Evolutionary conservation across 2,329 filamentous ascomycete species (phyloP), one percentile per base, ranked within the genome.

Genomic region (Keithomyces neogunnii): DNA sequence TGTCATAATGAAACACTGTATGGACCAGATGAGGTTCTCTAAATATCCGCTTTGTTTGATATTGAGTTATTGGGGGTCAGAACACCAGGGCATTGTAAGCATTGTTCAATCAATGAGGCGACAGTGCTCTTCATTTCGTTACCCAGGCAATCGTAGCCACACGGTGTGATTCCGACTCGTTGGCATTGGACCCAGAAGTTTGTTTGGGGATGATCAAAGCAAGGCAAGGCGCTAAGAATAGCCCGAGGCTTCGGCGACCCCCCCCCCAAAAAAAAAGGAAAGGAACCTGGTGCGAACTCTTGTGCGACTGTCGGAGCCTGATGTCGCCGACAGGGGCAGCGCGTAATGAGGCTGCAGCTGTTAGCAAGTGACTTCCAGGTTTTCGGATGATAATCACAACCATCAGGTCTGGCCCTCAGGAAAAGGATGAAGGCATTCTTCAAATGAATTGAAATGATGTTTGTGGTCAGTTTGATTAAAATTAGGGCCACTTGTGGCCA

Each of bases 1-100:
- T 61, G 54, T 57, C 57, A 60, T 58, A 56, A 54, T 49, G 36
- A 9, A 43, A 28, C 9, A 10, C 3, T 35, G 45, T 38, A 47
- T 35, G 35, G 19, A 19, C 19, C 19, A 28, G 7, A 31, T 31
- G 3, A 26, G n/a, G 4, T 8, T 4, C 11, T 44, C 39, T 42
- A 42, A 30, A n/a, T 40, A 26, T 5, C 5, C 38, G 38, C 5
- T 11, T 26, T 4, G 5, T 40, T 19, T 19, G 26, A 13, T 8
- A 26, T 26, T 26, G 3, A 4, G 9, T 4, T 26, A 7, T 26
- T 40, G 4, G 5, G 19, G 38, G 38, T 5, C 19, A 19, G 19
- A 19, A 19, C 19, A 19, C 5, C 36, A 39, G 36, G 11, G 33
- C 33, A 10, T 35, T 35, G 33, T 10, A 35, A 6, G 33, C n/a